These are phyloP conservation scores for Amauroascus verrucosus DNA, from an alignment of 2,329 filamentous ascomycete genomes.

Conservation along the genomic window DNA sequence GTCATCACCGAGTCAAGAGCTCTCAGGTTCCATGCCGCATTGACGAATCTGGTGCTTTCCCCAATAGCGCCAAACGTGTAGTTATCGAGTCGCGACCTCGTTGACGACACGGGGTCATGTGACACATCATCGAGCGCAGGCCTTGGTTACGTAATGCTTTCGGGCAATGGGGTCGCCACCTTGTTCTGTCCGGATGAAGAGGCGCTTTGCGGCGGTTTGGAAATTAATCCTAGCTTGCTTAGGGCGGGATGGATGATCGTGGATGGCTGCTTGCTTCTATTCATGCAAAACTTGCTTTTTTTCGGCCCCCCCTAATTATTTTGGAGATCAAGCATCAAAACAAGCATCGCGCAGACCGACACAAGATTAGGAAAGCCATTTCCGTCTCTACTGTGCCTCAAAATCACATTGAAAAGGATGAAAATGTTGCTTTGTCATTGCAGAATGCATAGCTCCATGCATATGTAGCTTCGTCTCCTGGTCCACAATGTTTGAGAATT, in stretches of 20 bases:
- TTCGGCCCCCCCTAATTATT: not conserved
- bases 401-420: too few species aligned
- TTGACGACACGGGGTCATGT: not conserved
- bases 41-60: too few species aligned
- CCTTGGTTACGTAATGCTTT: not conserved
- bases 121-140: not conserved
- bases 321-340: not conserved
- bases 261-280: not conserved
- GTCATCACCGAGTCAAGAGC: not conserved
- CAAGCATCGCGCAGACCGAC: not conserved
- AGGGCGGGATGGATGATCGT: not conserved
- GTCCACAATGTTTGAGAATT: not conserved
- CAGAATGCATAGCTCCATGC: too few species aligned
- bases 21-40: too few species aligned
- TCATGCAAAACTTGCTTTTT: not conserved
- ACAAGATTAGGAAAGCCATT: not conserved
- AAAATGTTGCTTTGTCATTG: too few species aligned
- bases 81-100: too few species aligned
- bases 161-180: too few species aligned
- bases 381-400: too few species aligned
- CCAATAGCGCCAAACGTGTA: not conserved
- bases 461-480: too few species aligned
- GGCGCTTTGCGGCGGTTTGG: not conserved
- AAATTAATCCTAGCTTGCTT: not conserved
- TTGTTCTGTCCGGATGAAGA: too few species aligned